These are phyloP conservation scores for Amphicarpaea edgeworthii DNA, from an alignment of 306 rosid genomes.

Conservation along the genomic window DNA sequence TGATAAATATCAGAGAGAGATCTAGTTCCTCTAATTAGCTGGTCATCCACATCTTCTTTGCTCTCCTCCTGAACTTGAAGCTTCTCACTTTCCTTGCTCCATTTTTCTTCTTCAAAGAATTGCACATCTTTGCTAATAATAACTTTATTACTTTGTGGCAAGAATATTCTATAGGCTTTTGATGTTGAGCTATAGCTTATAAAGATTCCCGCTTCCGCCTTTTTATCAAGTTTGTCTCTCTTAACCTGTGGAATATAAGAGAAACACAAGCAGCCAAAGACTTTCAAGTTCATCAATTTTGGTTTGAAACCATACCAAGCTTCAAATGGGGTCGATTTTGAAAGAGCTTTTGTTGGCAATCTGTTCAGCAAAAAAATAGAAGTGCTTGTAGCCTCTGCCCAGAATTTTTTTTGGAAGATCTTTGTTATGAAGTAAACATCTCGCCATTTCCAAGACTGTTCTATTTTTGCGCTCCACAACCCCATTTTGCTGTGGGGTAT, in stretches of 20 bases:
- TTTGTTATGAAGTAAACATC: no score
- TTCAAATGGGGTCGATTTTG: neutral
- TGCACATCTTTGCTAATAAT: no score
- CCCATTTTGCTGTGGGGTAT: no score
- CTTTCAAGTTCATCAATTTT: neutral
- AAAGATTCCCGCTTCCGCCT: neutral
- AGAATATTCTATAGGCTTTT: neutral
- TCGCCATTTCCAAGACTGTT: neutral
- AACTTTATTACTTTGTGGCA: neutral
- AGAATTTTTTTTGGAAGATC: no score
- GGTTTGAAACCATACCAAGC: neutral
- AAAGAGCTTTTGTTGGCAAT: neutral
- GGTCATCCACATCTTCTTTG: no score
- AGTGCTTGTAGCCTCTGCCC: no score
- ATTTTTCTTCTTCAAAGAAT: no score
- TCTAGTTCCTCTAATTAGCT: no score
- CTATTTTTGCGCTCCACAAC: no score
- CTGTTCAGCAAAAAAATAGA: neutral
- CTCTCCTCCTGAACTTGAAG: no score
- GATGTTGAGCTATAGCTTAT: neutral
- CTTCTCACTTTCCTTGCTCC: no score
- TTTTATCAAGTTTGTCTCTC: neutral
- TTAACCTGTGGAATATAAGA: neutral
- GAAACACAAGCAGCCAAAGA: neutral
- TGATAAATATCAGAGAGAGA: no score